These are phyloP conservation scores for Lachnellula suecica DNA, from an alignment of 2,329 filamentous ascomycete species.

Conservation along the genomic window DNA sequence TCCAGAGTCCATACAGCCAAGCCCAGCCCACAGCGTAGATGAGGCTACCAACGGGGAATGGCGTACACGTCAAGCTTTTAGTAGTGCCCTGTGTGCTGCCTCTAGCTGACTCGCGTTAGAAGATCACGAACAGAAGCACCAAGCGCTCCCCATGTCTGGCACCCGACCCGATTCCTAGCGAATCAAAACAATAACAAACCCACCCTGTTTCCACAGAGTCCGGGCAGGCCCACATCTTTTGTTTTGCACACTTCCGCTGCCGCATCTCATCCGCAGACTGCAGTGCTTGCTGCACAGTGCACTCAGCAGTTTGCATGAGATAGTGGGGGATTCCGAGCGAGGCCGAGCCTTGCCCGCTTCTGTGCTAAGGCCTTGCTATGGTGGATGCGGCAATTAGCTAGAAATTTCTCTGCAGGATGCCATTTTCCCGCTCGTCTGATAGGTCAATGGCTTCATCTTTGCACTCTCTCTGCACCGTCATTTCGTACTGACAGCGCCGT, in stretches of 20 bases:
- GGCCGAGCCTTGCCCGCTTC: background rate
- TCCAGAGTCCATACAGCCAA: no score
- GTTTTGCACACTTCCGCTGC: background rate
- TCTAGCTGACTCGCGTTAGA: constrained; percentile 19
- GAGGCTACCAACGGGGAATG: background rate
- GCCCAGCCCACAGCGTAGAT: no score
- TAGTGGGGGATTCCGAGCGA: constrained; percentile 3
- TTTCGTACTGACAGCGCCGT: background rate
- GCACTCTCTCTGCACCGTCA: no score
- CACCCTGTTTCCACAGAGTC: no score
- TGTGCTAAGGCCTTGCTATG: background rate
- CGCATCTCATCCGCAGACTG: no score
- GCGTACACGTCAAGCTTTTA: constrained; percentile 15
- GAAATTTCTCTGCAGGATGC: constrained; percentile 8
- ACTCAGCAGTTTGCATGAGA: background rate
- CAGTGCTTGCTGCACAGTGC: no score
- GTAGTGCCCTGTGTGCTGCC: no score
- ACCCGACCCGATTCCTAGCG: constrained; percentile 1
- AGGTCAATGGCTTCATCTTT: constrained; percentile 6
- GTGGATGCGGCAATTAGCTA: constrained; percentile 18
- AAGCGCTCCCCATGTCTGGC: background rate
- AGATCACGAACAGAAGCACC: background rate
- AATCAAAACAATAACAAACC: background rate
- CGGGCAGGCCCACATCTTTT: background rate
- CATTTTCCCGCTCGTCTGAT: background rate